Conservation (phyloP, 352 stramenopile genomes). For the Phytopythium oedochilum region DNA sequence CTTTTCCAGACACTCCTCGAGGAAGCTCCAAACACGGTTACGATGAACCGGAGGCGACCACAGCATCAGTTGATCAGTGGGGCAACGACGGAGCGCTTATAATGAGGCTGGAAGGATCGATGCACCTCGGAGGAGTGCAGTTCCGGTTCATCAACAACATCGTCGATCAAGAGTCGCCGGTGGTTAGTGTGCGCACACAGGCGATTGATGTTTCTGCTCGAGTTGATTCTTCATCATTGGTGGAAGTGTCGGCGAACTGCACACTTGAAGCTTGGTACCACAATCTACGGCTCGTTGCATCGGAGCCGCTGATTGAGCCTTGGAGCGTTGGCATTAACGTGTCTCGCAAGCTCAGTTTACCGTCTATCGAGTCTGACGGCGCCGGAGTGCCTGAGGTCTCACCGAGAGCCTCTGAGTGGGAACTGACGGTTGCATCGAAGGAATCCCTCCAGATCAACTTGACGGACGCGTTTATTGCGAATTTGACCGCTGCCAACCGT, state of each 20-base stretch:
- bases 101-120: slow-evolving; percentile 14
- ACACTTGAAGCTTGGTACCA: slow-evolving; percentile 77
- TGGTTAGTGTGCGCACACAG: slow-evolving; percentile 58
- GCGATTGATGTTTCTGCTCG: slow-evolving; percentile 27
- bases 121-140: slow-evolving; percentile 36
- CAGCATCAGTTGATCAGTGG: not conserved
- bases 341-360: slow-evolving; percentile 14
- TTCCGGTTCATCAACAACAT: slow-evolving; percentile 84
- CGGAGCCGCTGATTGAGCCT: slow-evolving; percentile 80
- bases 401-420: slow-evolving; percentile 26
- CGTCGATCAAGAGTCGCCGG: slow-evolving; percentile 71
- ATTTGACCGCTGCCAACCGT: slow-evolving; percentile 67
- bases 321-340: slow-evolving; percentile 52
- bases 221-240: slow-evolving; percentile 24
- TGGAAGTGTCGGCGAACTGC: slow-evolving; percentile 34
- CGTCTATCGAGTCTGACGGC: not conserved
- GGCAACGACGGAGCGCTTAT: slow-evolving; percentile 2
- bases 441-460: slow-evolving; percentile 73
- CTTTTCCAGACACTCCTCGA: slow-evolving; percentile 21
- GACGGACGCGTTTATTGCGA: slow-evolving; percentile 78
- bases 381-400: slow-evolving; percentile 1
- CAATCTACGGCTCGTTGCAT: slow-evolving; percentile 75
- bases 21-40: slow-evolving; percentile 33
- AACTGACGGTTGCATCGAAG: slow-evolving; percentile 54
- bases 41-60: slow-evolving; percentile 19